Base-by-base conservation (phyloP, 2,329 filamentous ascomycete genomes). In the Dissoconium aciculare region DNA sequence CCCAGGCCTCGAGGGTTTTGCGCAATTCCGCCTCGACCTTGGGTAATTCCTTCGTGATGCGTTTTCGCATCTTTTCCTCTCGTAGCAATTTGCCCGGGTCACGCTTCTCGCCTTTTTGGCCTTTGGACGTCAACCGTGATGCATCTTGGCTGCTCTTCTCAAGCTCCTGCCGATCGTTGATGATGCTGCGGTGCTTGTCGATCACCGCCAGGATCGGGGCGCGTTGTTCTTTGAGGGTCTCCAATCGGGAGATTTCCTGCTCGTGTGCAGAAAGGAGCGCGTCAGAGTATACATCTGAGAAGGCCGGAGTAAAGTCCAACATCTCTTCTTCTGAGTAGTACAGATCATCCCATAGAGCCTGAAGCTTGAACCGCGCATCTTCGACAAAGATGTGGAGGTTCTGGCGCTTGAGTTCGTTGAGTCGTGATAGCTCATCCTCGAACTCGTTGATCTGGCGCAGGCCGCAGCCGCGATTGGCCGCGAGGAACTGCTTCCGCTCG, bases 311-410 rank as follows among this genome's bases (percentile, higher is more conserved):
- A 46, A 98, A 98, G 44, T 94, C 85, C 34, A 95, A 71, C 85
- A 95, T 95, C 59, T 98, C 89, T 49, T 98, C 89, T 52, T 98
- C 89, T 0, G 82, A 93, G 51, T 91, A 85, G 61, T 89, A 95
- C 2, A 98, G 62, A 0, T 73, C 67, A 51, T 98, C 89, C 89
- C 91, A 98, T 1, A 98, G 71, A 50, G 91, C 85, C 55, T 95
- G 87, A 8, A 98, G 67, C 51, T 81, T 82, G 58, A 74, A 80
- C 24, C 91, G 72, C 12, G 87, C 78, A 59, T 98, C 89, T 53
- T 95, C 89, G 8, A 98, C 83, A 48, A 98, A 98, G 4, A 95
- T 59, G 51, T 94, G 85, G 39, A 98, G 66, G 48, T 98, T 94
- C 53, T 98, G 82, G 46, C 79, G 70, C 64, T 98, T 98, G 35